Conservation (phyloP, 129 eudicot genomes). For the Chrysanthemum makinoi region DNA sequence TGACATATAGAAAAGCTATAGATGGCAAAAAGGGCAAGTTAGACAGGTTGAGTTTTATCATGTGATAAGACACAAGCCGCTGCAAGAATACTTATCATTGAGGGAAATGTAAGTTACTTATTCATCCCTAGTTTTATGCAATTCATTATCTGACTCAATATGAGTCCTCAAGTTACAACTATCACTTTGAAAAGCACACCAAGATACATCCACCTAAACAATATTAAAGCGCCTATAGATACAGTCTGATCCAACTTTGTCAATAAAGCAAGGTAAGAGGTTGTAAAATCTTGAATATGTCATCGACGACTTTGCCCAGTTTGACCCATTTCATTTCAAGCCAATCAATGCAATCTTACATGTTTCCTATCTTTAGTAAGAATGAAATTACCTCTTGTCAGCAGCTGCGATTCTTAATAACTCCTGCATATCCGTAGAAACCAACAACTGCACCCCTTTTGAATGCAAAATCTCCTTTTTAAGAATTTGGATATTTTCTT, state of each 20-base stretch:
- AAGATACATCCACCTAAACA: no score
- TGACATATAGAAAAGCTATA: constrained; percentile 1
- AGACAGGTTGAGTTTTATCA: background rate
- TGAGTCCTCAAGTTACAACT: no score
- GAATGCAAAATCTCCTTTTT: constrained; percentile 73
- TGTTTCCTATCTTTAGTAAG: background rate
- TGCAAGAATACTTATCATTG: no score
- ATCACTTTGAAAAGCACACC: no score
- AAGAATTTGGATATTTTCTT: constrained; percentile 59
- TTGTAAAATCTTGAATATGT: no score
- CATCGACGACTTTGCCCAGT: background rate
- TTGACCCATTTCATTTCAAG: background rate
- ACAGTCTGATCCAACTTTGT: no score
- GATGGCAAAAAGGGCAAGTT: constrained; percentile 9
- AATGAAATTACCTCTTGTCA: constrained; percentile 71
- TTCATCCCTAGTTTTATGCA: no score
- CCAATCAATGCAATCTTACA: constrained; percentile 4
- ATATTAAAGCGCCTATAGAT: no score
- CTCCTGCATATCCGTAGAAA: constrained; percentile 85
- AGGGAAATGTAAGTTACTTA: no score
- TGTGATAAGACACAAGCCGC: background rate
- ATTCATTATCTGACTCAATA: no score
- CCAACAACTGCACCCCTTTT: constrained; percentile 74
- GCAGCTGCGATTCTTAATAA: constrained; percentile 79
- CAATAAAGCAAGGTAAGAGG: no score